These are phyloP conservation scores for Terana coerulea DNA, from an alignment of 768 basidiomycete genomes.

Conservation along the genomic window DNA sequence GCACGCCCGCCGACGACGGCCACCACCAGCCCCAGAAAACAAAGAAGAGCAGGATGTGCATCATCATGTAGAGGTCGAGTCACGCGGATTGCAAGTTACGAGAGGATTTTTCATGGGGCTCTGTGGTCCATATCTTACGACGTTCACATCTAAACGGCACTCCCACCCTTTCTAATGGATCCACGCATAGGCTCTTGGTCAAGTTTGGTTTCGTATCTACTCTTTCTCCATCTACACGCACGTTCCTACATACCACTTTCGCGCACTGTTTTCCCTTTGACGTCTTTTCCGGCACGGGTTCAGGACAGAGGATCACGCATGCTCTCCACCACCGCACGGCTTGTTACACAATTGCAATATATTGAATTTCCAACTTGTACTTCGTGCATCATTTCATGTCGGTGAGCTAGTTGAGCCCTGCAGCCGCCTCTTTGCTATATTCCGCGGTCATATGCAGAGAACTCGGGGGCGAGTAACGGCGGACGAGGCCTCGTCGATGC, in stretches of 20 bases:
- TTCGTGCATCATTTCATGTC: conserved; percentile 1
- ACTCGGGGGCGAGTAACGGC: too few species aligned
- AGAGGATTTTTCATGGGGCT: not conserved
- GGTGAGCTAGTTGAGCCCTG: not conserved
- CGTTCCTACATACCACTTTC: not conserved
- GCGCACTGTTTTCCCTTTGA: not conserved
- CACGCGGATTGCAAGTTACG: not conserved
- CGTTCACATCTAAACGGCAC: not conserved
- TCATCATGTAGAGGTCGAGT: conserved; percentile 23
- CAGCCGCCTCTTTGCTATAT: too few species aligned
- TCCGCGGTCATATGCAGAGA: too few species aligned
- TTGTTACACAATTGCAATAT: not conserved
- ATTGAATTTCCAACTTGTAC: not conserved
- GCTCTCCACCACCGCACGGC: not conserved
- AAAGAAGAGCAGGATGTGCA: conserved; percentile 23
- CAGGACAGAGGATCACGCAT: not conserved
- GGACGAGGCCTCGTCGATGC: too few species aligned
- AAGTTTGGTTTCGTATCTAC: not conserved
- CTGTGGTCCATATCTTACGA: not conserved
- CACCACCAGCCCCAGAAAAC: conserved; percentile 13
- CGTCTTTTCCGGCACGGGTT: not conserved
- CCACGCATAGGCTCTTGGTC: not conserved
- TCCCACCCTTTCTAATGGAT: conserved; percentile 4
- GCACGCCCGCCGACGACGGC: conserved; percentile 15
- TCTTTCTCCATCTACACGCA: conserved; percentile 2